A percentile compares a stretch with the other conserved stretches of the same genome.
Conservation (phyloP, 129 eudicot species). For the Rutidosis leptorrhynchoides region DNA sequence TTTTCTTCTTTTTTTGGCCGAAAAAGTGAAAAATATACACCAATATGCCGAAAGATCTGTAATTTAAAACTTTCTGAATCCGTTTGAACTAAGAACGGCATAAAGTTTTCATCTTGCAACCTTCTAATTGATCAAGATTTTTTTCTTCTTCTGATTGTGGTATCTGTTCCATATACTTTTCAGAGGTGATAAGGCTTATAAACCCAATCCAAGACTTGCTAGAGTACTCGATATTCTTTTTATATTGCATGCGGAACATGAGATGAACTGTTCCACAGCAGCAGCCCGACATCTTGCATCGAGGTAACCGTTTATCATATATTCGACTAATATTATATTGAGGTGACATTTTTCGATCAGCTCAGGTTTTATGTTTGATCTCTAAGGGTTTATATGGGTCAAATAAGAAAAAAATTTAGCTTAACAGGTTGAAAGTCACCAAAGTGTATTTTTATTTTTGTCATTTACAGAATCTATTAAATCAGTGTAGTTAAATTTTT, state of each 20-base stretch:
- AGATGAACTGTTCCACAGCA: constrained; percentile 98
- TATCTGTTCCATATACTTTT: constrained; percentile 19
- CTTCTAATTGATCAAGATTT: not conserved
- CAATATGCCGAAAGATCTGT: not conserved
- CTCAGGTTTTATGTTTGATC: not conserved
- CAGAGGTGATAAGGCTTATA: constrained; percentile 89
- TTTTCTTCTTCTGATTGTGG: not conserved
- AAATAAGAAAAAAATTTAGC: not conserved
- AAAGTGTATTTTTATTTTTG: not conserved
- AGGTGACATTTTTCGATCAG: not conserved
- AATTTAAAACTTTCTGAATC: not conserved
- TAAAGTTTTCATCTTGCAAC: not conserved
- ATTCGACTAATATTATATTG: not conserved
- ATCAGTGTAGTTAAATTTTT: too few species aligned
- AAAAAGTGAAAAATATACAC: too few species aligned
- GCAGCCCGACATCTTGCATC: constrained; percentile 98
- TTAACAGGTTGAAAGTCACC: not conserved
- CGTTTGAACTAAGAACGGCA: not conserved
- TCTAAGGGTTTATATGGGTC: not conserved
- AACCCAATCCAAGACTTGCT: constrained; percentile 95
- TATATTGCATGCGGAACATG: constrained; percentile 96
- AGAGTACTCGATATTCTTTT: constrained; percentile 89
- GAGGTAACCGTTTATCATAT: constrained; percentile 44
- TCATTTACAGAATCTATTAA: too few species aligned
- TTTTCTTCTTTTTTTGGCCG: too few species aligned